Conservation (phyloP, 495 filamentous ascomycete species). For the Lepraria neglecta region DNA sequence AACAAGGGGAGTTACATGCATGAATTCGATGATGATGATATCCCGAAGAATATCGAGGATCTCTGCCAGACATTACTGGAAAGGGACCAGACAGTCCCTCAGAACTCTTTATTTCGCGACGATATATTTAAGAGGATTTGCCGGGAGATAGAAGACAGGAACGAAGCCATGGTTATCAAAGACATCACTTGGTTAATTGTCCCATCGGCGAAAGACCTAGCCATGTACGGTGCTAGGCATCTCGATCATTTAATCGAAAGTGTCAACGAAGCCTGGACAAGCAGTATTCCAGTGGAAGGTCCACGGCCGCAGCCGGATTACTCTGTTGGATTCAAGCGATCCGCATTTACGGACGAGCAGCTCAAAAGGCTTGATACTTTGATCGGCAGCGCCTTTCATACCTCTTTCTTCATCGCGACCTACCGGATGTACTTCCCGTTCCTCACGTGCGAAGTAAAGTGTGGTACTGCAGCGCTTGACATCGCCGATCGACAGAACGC, state of each 20-base stretch:
- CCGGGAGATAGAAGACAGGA: constrained; percentile 31
- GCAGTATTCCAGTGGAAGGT: constrained; percentile 31
- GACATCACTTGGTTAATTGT: constrained; percentile 38
- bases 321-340: constrained; percentile 38
- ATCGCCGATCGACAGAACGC: constrained; percentile 37
- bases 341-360: constrained; percentile 38
- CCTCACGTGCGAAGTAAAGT: constrained; percentile 38
- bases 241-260: constrained; percentile 37
- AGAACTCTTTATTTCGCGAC: constrained; percentile 36
- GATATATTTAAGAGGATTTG: constrained; percentile 34
- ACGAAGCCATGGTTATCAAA: constrained; percentile 37
- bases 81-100: constrained; percentile 29
- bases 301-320: constrained; percentile 41
- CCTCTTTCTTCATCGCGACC: constrained; percentile 37
- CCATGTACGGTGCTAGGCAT: constrained; percentile 28
- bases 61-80: constrained; percentile 31
- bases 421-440: constrained; percentile 41
- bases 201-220: constrained; percentile 34
- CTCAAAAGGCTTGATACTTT: constrained; percentile 37
- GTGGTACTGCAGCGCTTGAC: constrained; percentile 32
- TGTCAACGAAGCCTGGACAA: constrained; percentile 41
- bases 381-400: constrained; percentile 24
- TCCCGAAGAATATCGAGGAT: constrained; percentile 20
- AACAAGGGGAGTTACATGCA: constrained; percentile 40
- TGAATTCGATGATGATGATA: too few species aligned